Conservation (phyloP, 176 grass and related monocot genomes). For the Juncus inflexus region DNA sequence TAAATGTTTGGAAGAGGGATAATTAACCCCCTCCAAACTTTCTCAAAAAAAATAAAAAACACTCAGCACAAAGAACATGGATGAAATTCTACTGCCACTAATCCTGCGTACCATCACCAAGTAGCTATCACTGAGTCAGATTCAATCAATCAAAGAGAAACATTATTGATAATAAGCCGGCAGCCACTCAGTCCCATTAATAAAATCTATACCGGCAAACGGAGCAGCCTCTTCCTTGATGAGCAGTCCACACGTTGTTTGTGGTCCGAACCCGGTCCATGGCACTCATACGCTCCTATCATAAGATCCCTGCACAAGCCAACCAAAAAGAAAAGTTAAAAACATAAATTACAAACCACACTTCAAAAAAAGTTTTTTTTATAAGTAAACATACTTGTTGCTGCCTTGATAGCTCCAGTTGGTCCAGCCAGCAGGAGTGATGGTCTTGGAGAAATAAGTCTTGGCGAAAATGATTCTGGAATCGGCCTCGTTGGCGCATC, state of each 20-base stretch:
- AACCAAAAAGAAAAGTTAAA: background rate
- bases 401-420: slow-evolving; percentile 40
- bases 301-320: slow-evolving; percentile 42
- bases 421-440: slow-evolving; percentile 49
- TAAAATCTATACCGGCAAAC: slow-evolving; percentile 74
- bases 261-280: slow-evolving; percentile 43
- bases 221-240: slow-evolving; percentile 36
- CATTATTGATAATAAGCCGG: slow-evolving; percentile 51
- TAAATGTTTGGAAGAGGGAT: too few relatives aligned
- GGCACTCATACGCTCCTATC: slow-evolving; percentile 61
- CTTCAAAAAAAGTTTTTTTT: background rate
- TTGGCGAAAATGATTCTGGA: slow-evolving; percentile 44
- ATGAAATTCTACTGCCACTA: slow-evolving; percentile 11
- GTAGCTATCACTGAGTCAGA: background rate
- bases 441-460: slow-evolving; percentile 68
- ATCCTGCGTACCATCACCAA: background rate
- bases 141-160: slow-evolving; percentile 2
- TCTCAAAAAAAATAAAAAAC: too few relatives aligned
- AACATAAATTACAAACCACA: background rate
- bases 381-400: slow-evolving; percentile 21
- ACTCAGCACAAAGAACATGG: too few relatives aligned
- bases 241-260: slow-evolving; percentile 38
- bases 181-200: slow-evolving; percentile 80
- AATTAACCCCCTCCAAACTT: too few relatives aligned
- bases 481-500: slow-evolving; percentile 38